Conservation (phyloP, 2,329 filamentous ascomycete genomes). For the Aphanocladium album region DNA sequence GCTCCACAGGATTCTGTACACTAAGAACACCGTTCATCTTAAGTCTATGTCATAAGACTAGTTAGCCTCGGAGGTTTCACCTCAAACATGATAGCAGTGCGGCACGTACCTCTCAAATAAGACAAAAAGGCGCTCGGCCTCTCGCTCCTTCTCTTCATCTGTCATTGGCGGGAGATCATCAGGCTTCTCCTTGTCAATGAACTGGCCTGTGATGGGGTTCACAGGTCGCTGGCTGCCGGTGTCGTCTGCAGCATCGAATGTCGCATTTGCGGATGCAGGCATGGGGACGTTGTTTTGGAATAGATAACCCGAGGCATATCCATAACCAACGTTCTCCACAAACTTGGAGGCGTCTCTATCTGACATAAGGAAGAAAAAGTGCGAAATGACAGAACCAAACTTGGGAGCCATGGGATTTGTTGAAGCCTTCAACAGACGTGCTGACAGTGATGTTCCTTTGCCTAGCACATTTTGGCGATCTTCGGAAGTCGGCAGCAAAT, state of each 20-base stretch:
- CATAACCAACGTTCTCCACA: constrained; percentile 89
- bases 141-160: constrained; percentile 82
- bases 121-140: constrained; percentile 85
- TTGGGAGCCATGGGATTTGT: constrained; percentile 67
- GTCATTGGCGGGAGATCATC: constrained; percentile 70
- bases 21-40: constrained; percentile 71
- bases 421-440: constrained; percentile 71
- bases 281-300: constrained; percentile 78
- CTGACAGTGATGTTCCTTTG: constrained; percentile 65
- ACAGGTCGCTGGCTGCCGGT: constrained; percentile 40
- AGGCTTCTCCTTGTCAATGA: constrained; percentile 60
- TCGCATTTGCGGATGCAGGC: constrained; percentile 59
- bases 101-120: constrained; percentile 71
- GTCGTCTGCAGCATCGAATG: constrained; percentile 25
- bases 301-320: constrained; percentile 85
- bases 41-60: constrained; percentile 38
- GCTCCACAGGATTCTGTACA: constrained; percentile 72
- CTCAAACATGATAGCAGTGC: no score
- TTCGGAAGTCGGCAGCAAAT: constrained; percentile 68
- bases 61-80: not conserved
- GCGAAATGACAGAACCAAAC: constrained; percentile 68
- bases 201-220: constrained; percentile 86
- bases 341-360: constrained; percentile 74
- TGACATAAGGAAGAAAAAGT: constrained; percentile 82
- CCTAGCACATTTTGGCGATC: constrained; percentile 78